Conservation (phyloP, 208 protist species). For the Leishmania tropica region DNA sequence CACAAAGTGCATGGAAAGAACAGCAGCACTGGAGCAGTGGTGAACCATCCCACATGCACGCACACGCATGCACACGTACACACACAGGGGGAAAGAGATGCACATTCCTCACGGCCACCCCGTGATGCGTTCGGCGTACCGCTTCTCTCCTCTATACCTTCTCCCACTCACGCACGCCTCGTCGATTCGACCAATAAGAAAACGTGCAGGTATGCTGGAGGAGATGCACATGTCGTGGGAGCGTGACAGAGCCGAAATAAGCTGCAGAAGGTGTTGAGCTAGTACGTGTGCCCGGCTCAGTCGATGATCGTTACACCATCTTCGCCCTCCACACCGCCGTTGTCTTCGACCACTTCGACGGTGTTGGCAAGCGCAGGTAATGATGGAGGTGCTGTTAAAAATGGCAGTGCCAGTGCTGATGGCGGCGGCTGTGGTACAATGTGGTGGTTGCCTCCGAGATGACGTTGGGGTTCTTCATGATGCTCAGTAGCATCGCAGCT, state of each 20-base stretch:
- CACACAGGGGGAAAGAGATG: not conserved
- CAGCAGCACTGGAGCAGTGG: not conserved
- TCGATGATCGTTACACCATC: slow-evolving; percentile 13
- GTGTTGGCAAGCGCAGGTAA: not conserved
- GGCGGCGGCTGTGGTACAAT: not conserved
- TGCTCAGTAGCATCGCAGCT: not conserved
- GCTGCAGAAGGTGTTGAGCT: not conserved
- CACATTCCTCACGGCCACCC: not conserved
- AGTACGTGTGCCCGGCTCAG: not conserved
- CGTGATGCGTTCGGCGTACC: not conserved
- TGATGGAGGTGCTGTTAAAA: not conserved
- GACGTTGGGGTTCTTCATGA: not conserved
- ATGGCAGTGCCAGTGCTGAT: not conserved
- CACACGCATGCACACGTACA: not conserved
- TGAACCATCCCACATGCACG: not conserved
- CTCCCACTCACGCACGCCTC: not conserved
- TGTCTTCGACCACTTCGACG: slow-evolving; percentile 8
- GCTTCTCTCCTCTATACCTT: not conserved
- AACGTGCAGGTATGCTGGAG: not conserved
- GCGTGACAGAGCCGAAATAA: not conserved
- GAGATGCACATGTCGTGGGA: not conserved
- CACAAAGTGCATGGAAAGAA: not conserved
- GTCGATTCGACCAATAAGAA: not conserved
- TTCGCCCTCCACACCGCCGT: not conserved
- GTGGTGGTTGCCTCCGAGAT: not conserved